Conservation (phyloP, 805 yeast species). For the Kodamaea leandrae region DNA sequence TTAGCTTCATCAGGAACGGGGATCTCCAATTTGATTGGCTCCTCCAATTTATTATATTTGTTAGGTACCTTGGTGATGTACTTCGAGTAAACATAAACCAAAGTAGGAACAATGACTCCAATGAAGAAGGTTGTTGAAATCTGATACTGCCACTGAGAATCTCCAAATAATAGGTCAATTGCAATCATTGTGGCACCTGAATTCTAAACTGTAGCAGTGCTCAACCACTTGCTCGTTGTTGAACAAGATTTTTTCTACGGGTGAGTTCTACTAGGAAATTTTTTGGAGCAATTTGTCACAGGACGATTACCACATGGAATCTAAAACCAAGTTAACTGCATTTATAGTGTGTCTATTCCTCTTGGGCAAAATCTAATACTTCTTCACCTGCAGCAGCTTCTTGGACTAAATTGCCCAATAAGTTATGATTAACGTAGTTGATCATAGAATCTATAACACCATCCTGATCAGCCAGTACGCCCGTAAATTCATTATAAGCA, state of each 20-base stretch:
- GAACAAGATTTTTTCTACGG: not conserved
- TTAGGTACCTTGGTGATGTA: constrained; percentile 39
- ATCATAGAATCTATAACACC: constrained; percentile 29
- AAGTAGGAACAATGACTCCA: constrained; percentile 35
- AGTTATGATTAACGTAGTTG: constrained; percentile 46
- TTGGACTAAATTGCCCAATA: constrained; percentile 32
- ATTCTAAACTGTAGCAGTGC: not conserved
- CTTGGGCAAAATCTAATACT: not conserved
- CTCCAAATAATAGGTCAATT: constrained; percentile 39
- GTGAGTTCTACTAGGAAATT: not conserved
- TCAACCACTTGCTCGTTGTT: not conserved
- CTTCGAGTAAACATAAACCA: constrained; percentile 34
- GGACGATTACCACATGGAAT: no score
- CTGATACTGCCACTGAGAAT: constrained; percentile 45
- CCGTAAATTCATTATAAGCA: constrained; percentile 40
- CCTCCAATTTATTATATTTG: constrained; percentile 42
- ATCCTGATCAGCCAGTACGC: constrained; percentile 16
- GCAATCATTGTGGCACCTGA: constrained; percentile 31
- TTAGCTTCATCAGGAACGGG: constrained; percentile 73
- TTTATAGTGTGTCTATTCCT: not conserved
- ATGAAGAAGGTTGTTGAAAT: constrained; percentile 44
- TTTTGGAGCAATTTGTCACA: no score
- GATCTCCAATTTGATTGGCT: constrained; percentile 47
- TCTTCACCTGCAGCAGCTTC: constrained; percentile 3
- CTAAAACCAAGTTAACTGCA: no score